Percentiles rank a stretch among this genome's conserved stretches.
phyloP scores from a whole-genome alignment of 768 basidiomycete species.

The Rhodotorula kratochvilovae region DNA sequence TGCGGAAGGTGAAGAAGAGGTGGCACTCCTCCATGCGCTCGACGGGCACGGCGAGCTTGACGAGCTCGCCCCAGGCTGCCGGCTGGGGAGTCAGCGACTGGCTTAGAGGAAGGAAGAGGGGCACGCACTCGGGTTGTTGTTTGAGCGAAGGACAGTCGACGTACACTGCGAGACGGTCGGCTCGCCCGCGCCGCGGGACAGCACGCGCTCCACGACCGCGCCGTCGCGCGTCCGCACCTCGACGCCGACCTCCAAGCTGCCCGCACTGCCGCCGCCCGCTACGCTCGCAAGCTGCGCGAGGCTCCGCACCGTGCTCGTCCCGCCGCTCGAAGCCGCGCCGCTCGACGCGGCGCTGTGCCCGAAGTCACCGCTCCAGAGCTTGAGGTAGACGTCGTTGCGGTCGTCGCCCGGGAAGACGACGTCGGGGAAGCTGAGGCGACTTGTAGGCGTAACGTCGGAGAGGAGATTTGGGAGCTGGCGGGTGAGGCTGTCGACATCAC shows the following conservation, averaged over 20 bases:
- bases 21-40: slow-evolving; percentile 73
- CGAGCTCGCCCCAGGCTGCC: slow-evolving; percentile 76
- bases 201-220: slow-evolving; percentile 61
- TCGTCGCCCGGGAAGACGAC: slow-evolving; percentile 87
- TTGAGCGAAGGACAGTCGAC: slow-evolving; percentile 85
- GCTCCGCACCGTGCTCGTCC: slow-evolving; percentile 46
- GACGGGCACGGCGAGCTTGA: slow-evolving; percentile 74
- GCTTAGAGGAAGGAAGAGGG: background rate
- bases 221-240: slow-evolving; percentile 78
- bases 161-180: slow-evolving; percentile 71
- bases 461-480: slow-evolving; percentile 74
- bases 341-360: slow-evolving; percentile 12
- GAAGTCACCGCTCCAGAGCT: slow-evolving; percentile 92
- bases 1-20: slow-evolving; percentile 85
- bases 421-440: slow-evolving; percentile 89
- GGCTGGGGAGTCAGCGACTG: background rate
- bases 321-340: background rate
- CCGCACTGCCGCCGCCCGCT: slow-evolving; percentile 49
- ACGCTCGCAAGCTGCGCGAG: slow-evolving; percentile 36
- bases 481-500: slow-evolving; percentile 68
- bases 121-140: slow-evolving; percentile 60
- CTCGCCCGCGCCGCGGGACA: slow-evolving; percentile 82
- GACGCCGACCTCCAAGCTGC: slow-evolving; percentile 79
- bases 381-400: slow-evolving; percentile 94
- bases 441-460: slow-evolving; percentile 71